Evolutionary conservation across 495 filamentous ascomycete genomes (phyloP).

Genomic region (Evernia prunastri): DNA sequence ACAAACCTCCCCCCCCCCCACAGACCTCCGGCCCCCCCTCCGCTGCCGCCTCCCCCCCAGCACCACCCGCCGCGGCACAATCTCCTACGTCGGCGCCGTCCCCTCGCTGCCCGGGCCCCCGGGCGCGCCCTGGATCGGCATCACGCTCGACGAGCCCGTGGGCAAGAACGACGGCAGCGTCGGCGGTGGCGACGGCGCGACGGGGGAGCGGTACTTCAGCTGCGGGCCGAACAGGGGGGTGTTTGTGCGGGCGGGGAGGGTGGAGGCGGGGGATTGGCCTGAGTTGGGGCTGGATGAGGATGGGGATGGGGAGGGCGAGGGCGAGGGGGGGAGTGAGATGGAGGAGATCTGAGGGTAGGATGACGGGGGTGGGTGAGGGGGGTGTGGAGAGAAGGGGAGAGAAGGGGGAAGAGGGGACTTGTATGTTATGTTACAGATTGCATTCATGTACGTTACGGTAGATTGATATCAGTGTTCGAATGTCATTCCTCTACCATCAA

Average conservation of each 20-base stretch:
- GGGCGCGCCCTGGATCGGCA: constrained; percentile 73
- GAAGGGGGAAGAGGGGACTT: background rate
- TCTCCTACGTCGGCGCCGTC: constrained; percentile 78
- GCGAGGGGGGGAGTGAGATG: constrained; percentile 67
- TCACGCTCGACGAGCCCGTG: constrained; percentile 77
- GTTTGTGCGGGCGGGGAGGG: constrained; percentile 83
- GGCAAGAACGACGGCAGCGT: constrained; percentile 89
- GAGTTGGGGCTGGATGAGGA: constrained; percentile 49
- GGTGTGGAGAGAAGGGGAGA: background rate
- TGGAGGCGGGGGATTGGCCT: constrained; percentile 84
- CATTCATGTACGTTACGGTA: background rate
- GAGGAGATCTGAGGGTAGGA: too few species aligned
- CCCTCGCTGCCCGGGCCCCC: constrained; percentile 65
- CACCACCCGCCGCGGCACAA: constrained; percentile 71
- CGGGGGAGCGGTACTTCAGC: constrained; percentile 70
- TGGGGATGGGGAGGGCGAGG: constrained; percentile 46
- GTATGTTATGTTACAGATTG: background rate
- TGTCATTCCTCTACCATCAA: too few species aligned
- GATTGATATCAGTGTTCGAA: background rate
- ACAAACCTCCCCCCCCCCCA: constrained; percentile 44
- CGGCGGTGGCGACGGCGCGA: constrained; percentile 66
- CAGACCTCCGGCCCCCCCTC: constrained; percentile 52
- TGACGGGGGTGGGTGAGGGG: constrained; percentile 32
- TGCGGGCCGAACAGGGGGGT: constrained; percentile 67
- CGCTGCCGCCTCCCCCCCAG: constrained; percentile 57